phyloP scores from a whole-genome alignment of 1,139 yeast genomes.

The Candida sp. region DNA sequence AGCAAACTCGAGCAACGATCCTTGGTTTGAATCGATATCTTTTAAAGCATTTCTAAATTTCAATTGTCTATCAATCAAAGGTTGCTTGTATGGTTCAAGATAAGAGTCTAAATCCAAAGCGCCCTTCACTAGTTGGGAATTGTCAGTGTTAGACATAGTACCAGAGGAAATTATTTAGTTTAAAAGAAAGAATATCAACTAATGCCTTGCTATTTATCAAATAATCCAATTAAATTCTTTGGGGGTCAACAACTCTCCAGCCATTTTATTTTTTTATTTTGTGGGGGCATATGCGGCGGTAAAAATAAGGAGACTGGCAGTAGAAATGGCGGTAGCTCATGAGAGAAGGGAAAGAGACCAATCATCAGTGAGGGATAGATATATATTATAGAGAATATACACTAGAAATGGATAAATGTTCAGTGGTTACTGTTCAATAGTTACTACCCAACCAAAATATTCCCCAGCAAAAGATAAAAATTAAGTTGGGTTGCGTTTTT shows the following conservation, averaged over 20 bases:
- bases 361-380: too few species aligned
- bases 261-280: neutral
- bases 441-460: neutral
- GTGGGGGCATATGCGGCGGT: neutral
- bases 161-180: neutral
- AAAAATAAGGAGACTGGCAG: too few species aligned
- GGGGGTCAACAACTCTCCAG: conserved; percentile 1
- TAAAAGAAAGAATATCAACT: neutral
- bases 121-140: conserved; percentile 36
- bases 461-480: neutral
- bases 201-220: neutral
- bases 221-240: neutral
- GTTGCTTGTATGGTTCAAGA: conserved; percentile 75
- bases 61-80: conserved; percentile 36
- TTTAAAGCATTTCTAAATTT: conserved; percentile 52
- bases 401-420: neutral
- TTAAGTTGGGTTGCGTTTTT: neutral
- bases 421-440: neutral
- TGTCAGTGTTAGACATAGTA: conserved; percentile 4
- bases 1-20: conserved; percentile 49
- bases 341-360: too few species aligned
- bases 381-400: too few species aligned
- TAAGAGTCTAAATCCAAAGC: conserved; percentile 79
- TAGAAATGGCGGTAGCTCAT: too few species aligned
- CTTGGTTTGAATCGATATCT: conserved; percentile 41